Conservation (phyloP, 2,329 filamentous ascomycete species). For the Phyllosticta citriasiana region DNA sequence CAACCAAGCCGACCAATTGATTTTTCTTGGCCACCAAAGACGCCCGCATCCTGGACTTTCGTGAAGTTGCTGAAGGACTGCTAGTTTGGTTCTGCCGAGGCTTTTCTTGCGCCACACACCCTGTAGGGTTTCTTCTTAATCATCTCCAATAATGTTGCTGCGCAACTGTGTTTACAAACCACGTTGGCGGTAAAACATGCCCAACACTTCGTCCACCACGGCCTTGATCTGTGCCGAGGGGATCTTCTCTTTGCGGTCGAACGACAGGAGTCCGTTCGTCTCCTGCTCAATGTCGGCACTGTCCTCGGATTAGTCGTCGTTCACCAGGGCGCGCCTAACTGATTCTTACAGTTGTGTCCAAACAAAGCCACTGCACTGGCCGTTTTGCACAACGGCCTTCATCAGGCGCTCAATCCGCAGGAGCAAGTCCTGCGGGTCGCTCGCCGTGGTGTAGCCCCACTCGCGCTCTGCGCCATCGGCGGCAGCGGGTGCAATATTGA, state of each 20-base stretch:
- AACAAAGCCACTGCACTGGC: constrained; percentile 52
- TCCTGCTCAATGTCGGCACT: constrained; percentile 53
- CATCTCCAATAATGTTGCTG: not conserved
- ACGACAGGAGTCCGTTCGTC: constrained; percentile 56
- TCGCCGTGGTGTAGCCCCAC: constrained; percentile 61
- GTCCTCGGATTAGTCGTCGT: constrained; percentile 28
- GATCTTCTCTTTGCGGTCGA: constrained; percentile 51
- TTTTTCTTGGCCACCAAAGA: not conserved
- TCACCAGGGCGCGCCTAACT: not conserved
- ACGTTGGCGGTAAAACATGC: not conserved
- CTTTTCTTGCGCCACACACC: not conserved
- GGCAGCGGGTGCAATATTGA: constrained; percentile 48
- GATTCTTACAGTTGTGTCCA: constrained; percentile 53
- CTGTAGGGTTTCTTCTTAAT: not conserved
- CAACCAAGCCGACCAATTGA: not conserved
- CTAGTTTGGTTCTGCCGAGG: not conserved
- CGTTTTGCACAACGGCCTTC: constrained; percentile 46
- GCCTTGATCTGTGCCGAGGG: constrained; percentile 46
- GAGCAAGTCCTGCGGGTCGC: constrained; percentile 49
- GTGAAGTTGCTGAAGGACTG: not conserved
- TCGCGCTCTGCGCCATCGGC: constrained; percentile 31
- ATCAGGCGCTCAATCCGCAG: constrained; percentile 49
- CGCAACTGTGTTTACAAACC: not conserved
- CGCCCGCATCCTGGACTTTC: not conserved
- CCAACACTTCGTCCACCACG: constrained; percentile 44